Evolutionary conservation across 495 filamentous ascomycete genomes (phyloP).

Genomic region (Ascobolus immersus): DNA sequence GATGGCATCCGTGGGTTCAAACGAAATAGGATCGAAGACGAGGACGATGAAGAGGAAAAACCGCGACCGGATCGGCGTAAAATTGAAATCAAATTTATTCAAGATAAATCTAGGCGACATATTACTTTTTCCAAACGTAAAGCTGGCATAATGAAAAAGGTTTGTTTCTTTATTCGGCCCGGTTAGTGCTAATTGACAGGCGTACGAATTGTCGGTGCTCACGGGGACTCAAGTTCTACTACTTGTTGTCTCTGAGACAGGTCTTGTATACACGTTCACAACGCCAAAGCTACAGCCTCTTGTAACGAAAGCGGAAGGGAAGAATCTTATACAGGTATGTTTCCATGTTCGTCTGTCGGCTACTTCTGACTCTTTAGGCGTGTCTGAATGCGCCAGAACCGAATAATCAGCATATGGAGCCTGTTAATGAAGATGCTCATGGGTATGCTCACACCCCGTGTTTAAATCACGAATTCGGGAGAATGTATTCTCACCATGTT

Average conservation of each 20-base stretch:
- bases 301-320: constrained; percentile 96
- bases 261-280: constrained; percentile 96
- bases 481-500: no score
- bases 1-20: no score
- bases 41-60: constrained; percentile 97
- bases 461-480: no score
- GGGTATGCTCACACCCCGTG: no score
- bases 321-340: constrained; percentile 94
- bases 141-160: constrained; percentile 99
- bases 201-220: constrained; percentile 90
- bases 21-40: no score
- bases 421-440: no score
- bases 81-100: constrained; percentile 99
- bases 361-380: constrained; percentile 31
- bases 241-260: constrained; percentile 93
- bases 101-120: constrained; percentile 97
- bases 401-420: no score
- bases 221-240: constrained; percentile 95
- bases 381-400: constrained; percentile 94
- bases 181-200: constrained; percentile 26
- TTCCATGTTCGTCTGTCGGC: constrained; percentile 1
- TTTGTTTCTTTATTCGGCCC: constrained; percentile 21
- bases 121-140: constrained; percentile 99
- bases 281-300: constrained; percentile 97
- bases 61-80: constrained; percentile 93